Evolutionary conservation across 2,329 filamentous ascomycete genomes (phyloP).

Genomic region (Colletotrichum higginsianum): DNA sequence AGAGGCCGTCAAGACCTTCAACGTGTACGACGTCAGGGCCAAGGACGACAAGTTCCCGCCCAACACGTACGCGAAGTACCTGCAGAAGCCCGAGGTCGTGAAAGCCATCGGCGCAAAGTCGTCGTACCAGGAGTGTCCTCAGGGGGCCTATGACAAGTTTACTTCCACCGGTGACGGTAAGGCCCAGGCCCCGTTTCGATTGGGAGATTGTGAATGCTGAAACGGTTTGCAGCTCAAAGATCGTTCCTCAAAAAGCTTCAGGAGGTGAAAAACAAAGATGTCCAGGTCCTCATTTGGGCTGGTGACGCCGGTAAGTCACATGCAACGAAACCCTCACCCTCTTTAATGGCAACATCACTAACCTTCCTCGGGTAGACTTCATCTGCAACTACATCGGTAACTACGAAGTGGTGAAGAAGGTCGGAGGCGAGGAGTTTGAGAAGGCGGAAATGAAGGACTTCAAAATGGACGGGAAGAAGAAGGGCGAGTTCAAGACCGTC

Average conservation of each 20-base stretch:
- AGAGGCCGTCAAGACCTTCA: constrained; percentile 51
- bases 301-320: constrained; percentile 62
- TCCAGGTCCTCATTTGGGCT: constrained; percentile 67
- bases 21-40: constrained; percentile 64
- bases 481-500: constrained; percentile 65
- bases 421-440: constrained; percentile 60
- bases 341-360: neutral
- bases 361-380: constrained; percentile 56
- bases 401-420: constrained; percentile 25
- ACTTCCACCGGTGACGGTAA: constrained; percentile 56
- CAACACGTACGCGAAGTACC: constrained; percentile 58
- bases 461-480: constrained; percentile 62
- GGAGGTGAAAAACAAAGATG: constrained; percentile 61
- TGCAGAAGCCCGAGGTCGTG: constrained; percentile 53
- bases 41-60: constrained; percentile 56
- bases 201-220: neutral
- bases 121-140: constrained; percentile 58
- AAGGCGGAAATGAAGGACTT: constrained; percentile 53
- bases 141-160: constrained; percentile 55
- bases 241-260: constrained; percentile 61
- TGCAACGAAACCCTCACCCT: too few species aligned
- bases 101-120: constrained; percentile 62
- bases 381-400: constrained; percentile 73
- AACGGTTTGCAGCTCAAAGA: constrained; percentile 51
- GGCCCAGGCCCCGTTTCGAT: constrained; percentile 17